Base-by-base conservation (phyloP, 2,329 filamentous ascomycete species). In the Colletotrichum liriopes region DNA sequence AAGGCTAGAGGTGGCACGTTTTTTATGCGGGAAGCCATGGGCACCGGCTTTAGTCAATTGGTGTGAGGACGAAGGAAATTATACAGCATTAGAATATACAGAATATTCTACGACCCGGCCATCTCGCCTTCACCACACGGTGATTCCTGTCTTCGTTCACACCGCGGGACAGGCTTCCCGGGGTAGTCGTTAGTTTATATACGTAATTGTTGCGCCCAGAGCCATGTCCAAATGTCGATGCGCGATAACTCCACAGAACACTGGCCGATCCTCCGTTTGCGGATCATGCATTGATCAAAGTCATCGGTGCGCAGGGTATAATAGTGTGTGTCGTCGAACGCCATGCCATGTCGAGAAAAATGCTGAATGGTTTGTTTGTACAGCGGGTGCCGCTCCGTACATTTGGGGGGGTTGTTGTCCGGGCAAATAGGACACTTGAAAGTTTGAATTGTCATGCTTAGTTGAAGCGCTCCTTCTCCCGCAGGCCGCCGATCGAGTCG, bases 401-500 rank as follows among this genome's bases (percentile, higher is more conserved):
- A 67, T 37, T 45, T 8, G 26, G 35, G 7, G 7, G 56, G 11
- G 18, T 56, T 47, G 47, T 52, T 64, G 72, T 67, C 69, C 72
- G 60, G 54, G 65, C 59, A 41, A 20, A 43, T 54, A 20, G 66
- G 65, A 70, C 65, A 60, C 37, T 69, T 70, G 47, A 65, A 64
- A 54, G 8, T 26, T 51, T 65, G 55, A 52, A 32, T 41, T 52
- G 58, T 47, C 39, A 18, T 54, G 58, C 32, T 74, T 65, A 83
- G 65, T 82, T 78, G 66, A 77, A 76, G 76, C 82, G 82, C 76
- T 93, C 90, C 87, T 97, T 98, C 87, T 98, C 96, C 84, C 95
- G 97, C 77, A 98, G 86, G 18, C 96, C 96, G 63, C 96, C 96
- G 80, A 98, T 97, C 75, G 94, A 91, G 77, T 98, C 94, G 81